phyloP scores from a whole-genome alignment of 208 protist species.

The Acanthamoeba castellanii region DNA sequence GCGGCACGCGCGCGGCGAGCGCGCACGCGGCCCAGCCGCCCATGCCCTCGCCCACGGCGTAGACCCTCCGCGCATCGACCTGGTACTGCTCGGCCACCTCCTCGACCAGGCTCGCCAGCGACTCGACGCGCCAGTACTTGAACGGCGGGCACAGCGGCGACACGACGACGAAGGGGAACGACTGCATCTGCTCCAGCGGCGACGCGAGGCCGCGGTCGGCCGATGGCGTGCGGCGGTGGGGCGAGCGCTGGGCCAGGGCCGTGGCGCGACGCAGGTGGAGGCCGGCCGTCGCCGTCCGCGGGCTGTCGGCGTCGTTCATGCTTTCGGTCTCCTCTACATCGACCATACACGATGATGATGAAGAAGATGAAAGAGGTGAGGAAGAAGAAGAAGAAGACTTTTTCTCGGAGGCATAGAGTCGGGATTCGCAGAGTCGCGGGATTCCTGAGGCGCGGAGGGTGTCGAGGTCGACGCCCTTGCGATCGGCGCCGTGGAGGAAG shows the following conservation, averaged over 20 bases:
- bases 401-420: background rate
- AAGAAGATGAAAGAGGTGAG: background rate
- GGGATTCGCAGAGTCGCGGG: slow-evolving; percentile 6
- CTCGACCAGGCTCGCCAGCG: background rate
- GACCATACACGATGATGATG: background rate
- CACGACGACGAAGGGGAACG: slow-evolving; percentile 42
- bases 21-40: slow-evolving; percentile 59
- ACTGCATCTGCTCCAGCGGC: background rate
- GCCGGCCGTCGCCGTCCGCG: slow-evolving; percentile 15
- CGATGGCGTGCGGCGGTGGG: background rate
- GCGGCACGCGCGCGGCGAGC: background rate
- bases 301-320: background rate
- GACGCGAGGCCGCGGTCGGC: background rate
- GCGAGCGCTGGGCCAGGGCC: slow-evolving; percentile 13
- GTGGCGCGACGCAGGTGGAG: background rate
- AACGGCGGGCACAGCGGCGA: slow-evolving; percentile 36
- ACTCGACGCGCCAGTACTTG: slow-evolving; percentile 52
- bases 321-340: background rate
- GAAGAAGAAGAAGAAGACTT: background rate
- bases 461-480: slow-evolving; percentile 37
- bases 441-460: background rate
- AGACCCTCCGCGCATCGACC: background rate
- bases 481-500: slow-evolving; percentile 43
- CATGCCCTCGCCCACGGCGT: slow-evolving; percentile 59
- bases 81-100: slow-evolving; percentile 14